These are phyloP conservation scores for Plasmodium chabaudi DNA, from an alignment of 169 alveolate genomes.

Conservation along the genomic window DNA sequence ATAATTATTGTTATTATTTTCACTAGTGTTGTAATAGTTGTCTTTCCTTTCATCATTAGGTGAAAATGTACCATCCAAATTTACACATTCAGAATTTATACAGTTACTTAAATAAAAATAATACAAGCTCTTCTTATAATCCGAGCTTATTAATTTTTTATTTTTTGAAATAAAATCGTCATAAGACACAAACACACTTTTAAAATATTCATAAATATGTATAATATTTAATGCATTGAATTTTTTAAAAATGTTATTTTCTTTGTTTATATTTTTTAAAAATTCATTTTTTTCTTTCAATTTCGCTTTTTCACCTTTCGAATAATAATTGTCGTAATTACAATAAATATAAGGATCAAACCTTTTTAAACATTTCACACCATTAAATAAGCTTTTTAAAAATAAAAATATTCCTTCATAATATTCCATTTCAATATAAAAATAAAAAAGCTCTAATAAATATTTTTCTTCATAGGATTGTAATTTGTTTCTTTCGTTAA, in stretches of 20 bases:
- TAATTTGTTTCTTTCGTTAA: constrained; percentile 30
- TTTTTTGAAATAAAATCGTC: constrained; percentile 34
- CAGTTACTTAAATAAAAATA: constrained; percentile 13
- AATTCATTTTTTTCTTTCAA: not conserved
- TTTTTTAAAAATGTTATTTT: constrained; percentile 5
- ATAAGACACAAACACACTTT: constrained; percentile 39
- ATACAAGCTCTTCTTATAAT: constrained; percentile 16
- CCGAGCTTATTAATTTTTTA: not conserved
- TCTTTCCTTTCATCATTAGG: not conserved
- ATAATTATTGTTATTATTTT: no score
- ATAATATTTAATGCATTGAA: constrained; percentile 41
- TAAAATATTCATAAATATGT: constrained; percentile 51
- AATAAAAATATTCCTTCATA: constrained; percentile 55
- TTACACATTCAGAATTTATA: not conserved
- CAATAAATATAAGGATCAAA: constrained; percentile 43
- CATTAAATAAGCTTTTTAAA: constrained; percentile 44
- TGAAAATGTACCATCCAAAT: not conserved
- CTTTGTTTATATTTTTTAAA: constrained; percentile 1
- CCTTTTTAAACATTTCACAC: constrained; percentile 14
- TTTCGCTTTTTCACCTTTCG: not conserved
- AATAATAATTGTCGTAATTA: constrained; percentile 18
- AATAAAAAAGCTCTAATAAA: constrained; percentile 49
- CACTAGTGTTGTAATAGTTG: not conserved
- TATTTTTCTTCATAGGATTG: constrained; percentile 9
- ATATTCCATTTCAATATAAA: constrained; percentile 24